Conservation (phyloP, 148 eudicot species). For the Rhododendron molle region DNA sequence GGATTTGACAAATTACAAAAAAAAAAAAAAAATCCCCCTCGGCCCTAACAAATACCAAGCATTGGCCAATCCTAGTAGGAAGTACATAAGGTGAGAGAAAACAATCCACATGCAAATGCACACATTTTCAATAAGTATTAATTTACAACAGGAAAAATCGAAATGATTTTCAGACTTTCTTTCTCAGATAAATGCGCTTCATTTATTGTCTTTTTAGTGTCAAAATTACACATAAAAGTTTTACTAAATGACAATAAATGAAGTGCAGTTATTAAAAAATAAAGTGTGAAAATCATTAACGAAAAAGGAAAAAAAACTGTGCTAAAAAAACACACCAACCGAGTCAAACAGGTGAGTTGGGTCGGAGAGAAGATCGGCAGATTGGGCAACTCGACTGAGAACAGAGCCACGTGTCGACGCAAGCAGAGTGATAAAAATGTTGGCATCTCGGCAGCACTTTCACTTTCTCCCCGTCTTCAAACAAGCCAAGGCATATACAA, state of each 20-base stretch:
- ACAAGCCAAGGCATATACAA: constrained; percentile 55
- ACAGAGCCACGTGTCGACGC: constrained; percentile 67
- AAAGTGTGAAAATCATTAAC: background rate
- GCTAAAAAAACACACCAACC: background rate
- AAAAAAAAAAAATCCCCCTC: background rate
- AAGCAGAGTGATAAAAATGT: constrained; percentile 66
- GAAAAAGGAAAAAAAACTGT: background rate
- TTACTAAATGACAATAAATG: background rate
- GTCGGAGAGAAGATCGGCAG: constrained; percentile 52
- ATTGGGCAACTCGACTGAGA: constrained; percentile 70
- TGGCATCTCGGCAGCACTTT: constrained; percentile 55
- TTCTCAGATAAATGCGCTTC: too few relatives aligned
- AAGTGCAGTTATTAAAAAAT: too few relatives aligned
- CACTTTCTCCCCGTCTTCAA: constrained; percentile 72
- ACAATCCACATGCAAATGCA: background rate
- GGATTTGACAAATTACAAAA: background rate
- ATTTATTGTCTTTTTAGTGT: too few relatives aligned
- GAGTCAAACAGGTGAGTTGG: constrained; percentile 33
- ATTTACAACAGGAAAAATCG: background rate
- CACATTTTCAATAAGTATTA: background rate
- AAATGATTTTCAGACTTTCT: too few relatives aligned
- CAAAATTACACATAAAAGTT: too few relatives aligned
- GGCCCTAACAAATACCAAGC: background rate
- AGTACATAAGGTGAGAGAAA: background rate
- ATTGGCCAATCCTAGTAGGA: background rate